Evolutionary conservation across 2,329 filamentous ascomycete genomes (phyloP).

Genomic region (Botrytis tulipae): DNA sequence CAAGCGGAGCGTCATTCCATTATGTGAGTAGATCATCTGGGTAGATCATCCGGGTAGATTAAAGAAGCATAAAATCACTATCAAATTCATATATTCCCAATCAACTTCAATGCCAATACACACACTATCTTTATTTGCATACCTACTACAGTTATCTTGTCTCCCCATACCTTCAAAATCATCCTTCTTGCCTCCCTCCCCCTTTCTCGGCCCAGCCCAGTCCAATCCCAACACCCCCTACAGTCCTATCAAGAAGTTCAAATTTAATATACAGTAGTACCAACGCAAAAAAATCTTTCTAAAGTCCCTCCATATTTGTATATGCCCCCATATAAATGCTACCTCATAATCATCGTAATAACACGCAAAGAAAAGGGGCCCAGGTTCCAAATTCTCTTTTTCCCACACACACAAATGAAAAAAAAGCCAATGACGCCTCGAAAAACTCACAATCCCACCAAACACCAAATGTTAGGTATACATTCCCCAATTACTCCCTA

Average conservation of each 20-base stretch:
- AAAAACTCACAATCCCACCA: conserved; percentile 8
- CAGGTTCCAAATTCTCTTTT: conserved; percentile 16
- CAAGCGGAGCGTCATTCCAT: neutral
- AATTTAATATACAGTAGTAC: conserved; percentile 19
- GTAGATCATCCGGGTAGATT: neutral
- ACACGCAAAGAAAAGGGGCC: conserved; percentile 15
- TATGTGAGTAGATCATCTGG: neutral
- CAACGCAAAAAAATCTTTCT: conserved; percentile 16
- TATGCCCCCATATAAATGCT: conserved; percentile 18
- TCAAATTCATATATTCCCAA: neutral
- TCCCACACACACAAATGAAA: conserved; percentile 9
- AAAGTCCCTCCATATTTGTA: conserved; percentile 18
- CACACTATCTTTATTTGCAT: neutral
- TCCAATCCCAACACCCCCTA: neutral
- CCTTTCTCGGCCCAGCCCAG: neutral
- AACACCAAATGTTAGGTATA: conserved; percentile 14
- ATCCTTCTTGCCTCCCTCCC: neutral
- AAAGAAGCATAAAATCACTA: neutral
- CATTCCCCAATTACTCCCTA: conserved; percentile 10
- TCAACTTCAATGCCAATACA: neutral
- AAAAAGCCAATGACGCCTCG: neutral
- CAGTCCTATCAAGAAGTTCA: conserved; percentile 7
- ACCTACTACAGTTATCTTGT: neutral
- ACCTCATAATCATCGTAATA: conserved; percentile 20
- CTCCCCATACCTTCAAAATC: conserved; percentile 1